phyloP scores from a whole-genome alignment of 192 early-diverging fungal genomes.

The Ambispora gerdemannii region DNA sequence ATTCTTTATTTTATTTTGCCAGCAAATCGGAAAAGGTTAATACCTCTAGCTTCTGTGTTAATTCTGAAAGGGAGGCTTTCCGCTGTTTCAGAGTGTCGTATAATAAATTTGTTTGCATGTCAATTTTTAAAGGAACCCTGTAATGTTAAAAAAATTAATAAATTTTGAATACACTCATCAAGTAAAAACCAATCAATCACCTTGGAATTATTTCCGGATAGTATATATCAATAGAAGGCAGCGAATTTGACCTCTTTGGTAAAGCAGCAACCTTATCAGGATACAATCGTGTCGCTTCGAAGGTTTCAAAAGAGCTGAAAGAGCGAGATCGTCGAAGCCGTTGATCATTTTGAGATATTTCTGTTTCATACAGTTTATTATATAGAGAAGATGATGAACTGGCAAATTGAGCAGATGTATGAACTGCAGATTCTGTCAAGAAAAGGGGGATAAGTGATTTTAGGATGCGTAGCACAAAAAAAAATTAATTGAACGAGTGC shows the following conservation, averaged over 20 bases:
- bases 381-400: too few species aligned
- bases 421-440: too few species aligned
- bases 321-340: not conserved
- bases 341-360: too few species aligned
- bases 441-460: too few species aligned
- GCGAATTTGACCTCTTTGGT: not conserved
- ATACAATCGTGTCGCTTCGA: not conserved
- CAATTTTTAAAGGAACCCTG: slow-evolving; percentile 19
- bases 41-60: slow-evolving; percentile 7
- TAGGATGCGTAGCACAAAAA: too few species aligned
- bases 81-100: slow-evolving; percentile 37
- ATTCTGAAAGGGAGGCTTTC: slow-evolving; percentile 26
- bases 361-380: too few species aligned
- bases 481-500: too few species aligned
- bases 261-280: not conserved
- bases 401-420: too few species aligned
- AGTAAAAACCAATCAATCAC: not conserved
- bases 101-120: slow-evolving; percentile 36
- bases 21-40: too few species aligned
- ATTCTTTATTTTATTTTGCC: slow-evolving; percentile 17
- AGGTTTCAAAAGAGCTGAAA: not conserved
- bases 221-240: not conserved
- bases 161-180: too few species aligned
- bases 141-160: not conserved
- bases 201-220: not conserved